Evolutionary conservation across 495 filamentous ascomycete genomes (phyloP).

Genomic region (Lindgomyces ingoldianus): DNA sequence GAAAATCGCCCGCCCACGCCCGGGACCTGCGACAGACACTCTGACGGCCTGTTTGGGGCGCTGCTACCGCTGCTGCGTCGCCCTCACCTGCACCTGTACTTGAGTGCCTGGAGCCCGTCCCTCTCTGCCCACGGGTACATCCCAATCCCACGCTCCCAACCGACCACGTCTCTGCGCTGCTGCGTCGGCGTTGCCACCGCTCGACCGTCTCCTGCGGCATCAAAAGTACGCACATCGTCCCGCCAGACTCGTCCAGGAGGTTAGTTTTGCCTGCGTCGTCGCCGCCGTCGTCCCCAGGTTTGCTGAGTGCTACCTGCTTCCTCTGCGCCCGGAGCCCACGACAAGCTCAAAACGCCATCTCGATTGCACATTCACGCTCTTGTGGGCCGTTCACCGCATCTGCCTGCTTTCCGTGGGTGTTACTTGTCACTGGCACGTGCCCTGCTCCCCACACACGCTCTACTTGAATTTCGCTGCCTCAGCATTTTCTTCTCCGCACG

Average conservation of each 20-base stretch:
- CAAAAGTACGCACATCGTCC: background rate
- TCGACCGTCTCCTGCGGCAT: background rate
- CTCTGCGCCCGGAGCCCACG: background rate
- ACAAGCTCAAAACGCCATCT: constrained; percentile 1
- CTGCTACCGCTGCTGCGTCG: constrained; percentile 12
- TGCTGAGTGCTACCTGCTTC: background rate
- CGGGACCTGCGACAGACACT: background rate
- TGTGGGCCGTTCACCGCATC: background rate
- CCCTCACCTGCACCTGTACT: constrained; percentile 4
- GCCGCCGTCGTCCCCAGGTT: background rate
- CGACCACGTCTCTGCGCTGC: background rate
- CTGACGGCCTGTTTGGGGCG: constrained; percentile 16
- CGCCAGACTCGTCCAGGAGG: background rate
- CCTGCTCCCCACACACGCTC: background rate
- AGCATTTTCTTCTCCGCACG: background rate
- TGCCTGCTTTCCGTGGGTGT: background rate
- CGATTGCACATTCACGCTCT: constrained; percentile 2
- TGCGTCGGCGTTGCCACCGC: background rate
- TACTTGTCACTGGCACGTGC: background rate
- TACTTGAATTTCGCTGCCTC: background rate
- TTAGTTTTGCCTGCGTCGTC: constrained; percentile 9
- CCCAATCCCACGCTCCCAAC: background rate
- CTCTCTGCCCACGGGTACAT: background rate
- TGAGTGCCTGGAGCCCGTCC: constrained; percentile 20
- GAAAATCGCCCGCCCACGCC: constrained; percentile 18